Conservation (phyloP, 495 filamentous ascomycete species). For the Aspergillus funiculosus region DNA sequence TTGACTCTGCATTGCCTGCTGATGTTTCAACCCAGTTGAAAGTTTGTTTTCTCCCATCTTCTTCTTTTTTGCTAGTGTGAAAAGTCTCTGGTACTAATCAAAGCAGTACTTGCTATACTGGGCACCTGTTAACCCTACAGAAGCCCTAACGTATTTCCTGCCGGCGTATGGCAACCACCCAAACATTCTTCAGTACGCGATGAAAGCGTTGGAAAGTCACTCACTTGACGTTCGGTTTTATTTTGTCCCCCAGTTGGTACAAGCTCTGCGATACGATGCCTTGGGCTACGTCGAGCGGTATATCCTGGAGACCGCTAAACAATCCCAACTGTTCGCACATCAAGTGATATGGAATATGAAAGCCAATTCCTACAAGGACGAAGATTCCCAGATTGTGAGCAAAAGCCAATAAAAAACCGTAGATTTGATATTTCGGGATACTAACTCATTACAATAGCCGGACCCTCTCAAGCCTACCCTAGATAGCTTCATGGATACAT, state of each 20-base stretch:
- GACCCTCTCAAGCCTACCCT: conserved; percentile 89
- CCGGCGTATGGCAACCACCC: conserved; percentile 92
- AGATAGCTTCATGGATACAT: conserved; percentile 78
- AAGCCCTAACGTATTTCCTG: conserved; percentile 86
- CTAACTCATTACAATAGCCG: conserved; percentile 55
- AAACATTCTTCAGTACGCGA: conserved; percentile 93
- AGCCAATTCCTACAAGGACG: conserved; percentile 96
- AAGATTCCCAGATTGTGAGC: conserved; percentile 81
- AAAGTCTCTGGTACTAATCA: conserved; percentile 34
- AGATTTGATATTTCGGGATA: neutral
- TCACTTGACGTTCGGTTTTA: conserved; percentile 96
- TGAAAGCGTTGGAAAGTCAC: conserved; percentile 89
- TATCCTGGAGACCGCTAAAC: conserved; percentile 90
- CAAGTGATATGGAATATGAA: conserved; percentile 99
- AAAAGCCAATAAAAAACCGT: too few species aligned
- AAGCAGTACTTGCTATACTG: conserved; percentile 83
- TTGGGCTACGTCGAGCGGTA: conserved; percentile 95
- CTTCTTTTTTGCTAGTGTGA: neutral
- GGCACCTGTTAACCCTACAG: conserved; percentile 88
- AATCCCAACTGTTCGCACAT: conserved; percentile 94
- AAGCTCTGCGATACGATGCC: conserved; percentile 89
- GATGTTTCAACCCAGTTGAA: conserved; percentile 84
- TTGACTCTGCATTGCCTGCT: conserved; percentile 65
- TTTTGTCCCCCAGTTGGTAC: conserved; percentile 96
- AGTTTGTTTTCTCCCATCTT: conserved; percentile 37